phyloP scores from a whole-genome alignment of 805 yeast species.

The Ogataea salicorniae region DNA sequence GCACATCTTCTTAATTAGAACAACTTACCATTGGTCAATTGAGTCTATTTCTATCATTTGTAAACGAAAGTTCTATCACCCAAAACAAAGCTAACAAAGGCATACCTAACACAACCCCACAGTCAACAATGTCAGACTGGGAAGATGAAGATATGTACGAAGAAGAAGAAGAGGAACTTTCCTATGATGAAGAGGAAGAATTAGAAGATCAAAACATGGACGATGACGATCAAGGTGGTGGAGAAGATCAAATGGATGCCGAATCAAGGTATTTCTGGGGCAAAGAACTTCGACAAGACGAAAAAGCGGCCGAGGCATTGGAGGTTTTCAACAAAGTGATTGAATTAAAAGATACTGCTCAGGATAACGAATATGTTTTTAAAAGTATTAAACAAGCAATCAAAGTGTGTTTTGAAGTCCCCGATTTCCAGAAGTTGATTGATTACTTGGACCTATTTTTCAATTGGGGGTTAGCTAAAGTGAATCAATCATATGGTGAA shows the following conservation, averaged over 20 bases:
- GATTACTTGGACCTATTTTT: slow-evolving; percentile 18
- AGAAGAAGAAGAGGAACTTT: slow-evolving; percentile 31
- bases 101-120: not conserved
- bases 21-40: too few relatives aligned
- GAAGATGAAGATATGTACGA: slow-evolving; percentile 32
- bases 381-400: slow-evolving; percentile 31
- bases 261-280: slow-evolving; percentile 30
- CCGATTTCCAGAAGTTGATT: slow-evolving; percentile 11
- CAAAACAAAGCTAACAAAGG: too few relatives aligned
- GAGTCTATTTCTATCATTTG: too few relatives aligned
- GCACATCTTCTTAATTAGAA: too few relatives aligned
- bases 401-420: slow-evolving; percentile 22
- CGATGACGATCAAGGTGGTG: not conserved
- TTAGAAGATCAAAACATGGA: not conserved
- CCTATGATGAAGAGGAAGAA: slow-evolving; percentile 28
- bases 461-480: slow-evolving; percentile 7
- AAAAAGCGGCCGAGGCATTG: slow-evolving; percentile 23
- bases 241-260: slow-evolving; percentile 6
- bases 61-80: too few relatives aligned
- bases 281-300: slow-evolving; percentile 31
- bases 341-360: not conserved
- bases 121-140: slow-evolving; percentile 31
- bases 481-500: slow-evolving; percentile 23
- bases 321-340: slow-evolving; percentile 20
- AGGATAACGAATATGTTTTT: slow-evolving; percentile 22